Percentiles rank a stretch among this genome's conserved stretches.
Evolutionary conservation across 176 grass and related monocot genomes (phyloP).

Genomic region (Aegilops tauschii): DNA sequence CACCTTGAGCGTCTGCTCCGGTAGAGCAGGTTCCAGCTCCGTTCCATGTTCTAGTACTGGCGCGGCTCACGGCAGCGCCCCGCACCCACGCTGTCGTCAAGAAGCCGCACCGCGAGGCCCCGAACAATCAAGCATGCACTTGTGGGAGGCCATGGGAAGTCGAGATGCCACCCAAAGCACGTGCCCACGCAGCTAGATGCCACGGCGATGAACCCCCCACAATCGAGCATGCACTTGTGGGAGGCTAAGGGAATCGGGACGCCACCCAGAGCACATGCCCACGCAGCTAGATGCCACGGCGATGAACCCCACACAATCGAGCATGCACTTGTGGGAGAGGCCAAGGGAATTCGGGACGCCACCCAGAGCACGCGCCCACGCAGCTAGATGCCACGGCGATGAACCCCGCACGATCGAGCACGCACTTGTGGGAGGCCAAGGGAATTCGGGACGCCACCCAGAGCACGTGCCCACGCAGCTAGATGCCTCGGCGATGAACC

Average conservation of each 20-base stretch:
- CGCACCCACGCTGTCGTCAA: slow-evolving; percentile 15
- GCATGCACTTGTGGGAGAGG: slow-evolving; percentile 80
- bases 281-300: slow-evolving; percentile 9
- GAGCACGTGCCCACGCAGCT: slow-evolving; percentile 50
- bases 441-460: slow-evolving; percentile 57
- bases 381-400: not conserved
- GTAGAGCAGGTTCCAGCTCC: too few species aligned
- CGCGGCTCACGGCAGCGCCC: slow-evolving; percentile 20
- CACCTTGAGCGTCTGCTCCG: too few species aligned
- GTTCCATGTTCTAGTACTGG: too few species aligned
- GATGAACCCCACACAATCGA: not conserved
- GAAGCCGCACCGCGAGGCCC: not conserved
- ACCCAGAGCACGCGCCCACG: slow-evolving; percentile 54
- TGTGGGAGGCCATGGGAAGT: slow-evolving; percentile 70
- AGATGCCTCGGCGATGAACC: not conserved
- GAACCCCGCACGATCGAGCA: slow-evolving; percentile 33
- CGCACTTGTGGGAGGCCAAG: slow-evolving; percentile 72
- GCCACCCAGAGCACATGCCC: slow-evolving; percentile 54
- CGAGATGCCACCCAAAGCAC: slow-evolving; percentile 56
- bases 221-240: slow-evolving; percentile 58
- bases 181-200: slow-evolving; percentile 18
- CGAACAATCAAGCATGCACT: slow-evolving; percentile 58
- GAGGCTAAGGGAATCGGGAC: slow-evolving; percentile 65
- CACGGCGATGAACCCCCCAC: too few species aligned
- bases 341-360: slow-evolving; percentile 55